Evolutionary conservation across 2,329 filamentous ascomycete genomes (phyloP), one percentile per base, ranked within the genome.

Genomic region (Myriosclerotinia scirpicola): DNA sequence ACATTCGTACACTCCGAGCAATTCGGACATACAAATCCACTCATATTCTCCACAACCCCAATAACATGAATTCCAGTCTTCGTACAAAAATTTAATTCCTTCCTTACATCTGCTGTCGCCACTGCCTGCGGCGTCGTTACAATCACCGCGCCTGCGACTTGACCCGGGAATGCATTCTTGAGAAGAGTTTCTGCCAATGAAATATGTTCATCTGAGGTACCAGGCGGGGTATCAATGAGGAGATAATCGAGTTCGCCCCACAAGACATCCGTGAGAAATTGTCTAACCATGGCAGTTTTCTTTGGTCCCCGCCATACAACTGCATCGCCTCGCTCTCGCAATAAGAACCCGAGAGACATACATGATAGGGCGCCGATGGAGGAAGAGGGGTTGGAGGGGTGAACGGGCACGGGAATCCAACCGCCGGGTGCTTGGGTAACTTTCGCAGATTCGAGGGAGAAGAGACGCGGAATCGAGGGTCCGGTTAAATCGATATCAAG

Each of bases 301-400:
- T 99, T 99, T 2, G 95, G 95, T 0, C 95, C 95, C 64, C 95
- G 87, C 95, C 95, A 99, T 50, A 99, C 95, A 0, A 99, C 93
- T 0, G 95, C 94, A 73, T 97, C 93, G 69, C 91, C 91, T 73
- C 94, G 84, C 69, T 88, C 86, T 4, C 89, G 88, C 7, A 99
- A 84, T 8, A 99, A 84, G 74, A 99, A 98, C 3, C 93, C 95
- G 1, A 99, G 83, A 65, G 92, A 97, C 90, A 98, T 97, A 77
- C 92, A 95, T 68, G 87, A 85, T 12, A 94, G 82, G 44, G 87
- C 81, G 1, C 90, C 91, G 34, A 87, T 79, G 3, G 82, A 83
- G 38, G 77, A 75, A 7, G 78, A 75, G 4, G 80, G 74, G 71
- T 85, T 79, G 11, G 85, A 83, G 76, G 64, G n/a, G 54, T 97